A percentile compares a stretch with the other conserved stretches of the same genome.
Evolutionary conservation across 257 asterid species (phyloP).

Genomic region (Verbena officinalis): DNA sequence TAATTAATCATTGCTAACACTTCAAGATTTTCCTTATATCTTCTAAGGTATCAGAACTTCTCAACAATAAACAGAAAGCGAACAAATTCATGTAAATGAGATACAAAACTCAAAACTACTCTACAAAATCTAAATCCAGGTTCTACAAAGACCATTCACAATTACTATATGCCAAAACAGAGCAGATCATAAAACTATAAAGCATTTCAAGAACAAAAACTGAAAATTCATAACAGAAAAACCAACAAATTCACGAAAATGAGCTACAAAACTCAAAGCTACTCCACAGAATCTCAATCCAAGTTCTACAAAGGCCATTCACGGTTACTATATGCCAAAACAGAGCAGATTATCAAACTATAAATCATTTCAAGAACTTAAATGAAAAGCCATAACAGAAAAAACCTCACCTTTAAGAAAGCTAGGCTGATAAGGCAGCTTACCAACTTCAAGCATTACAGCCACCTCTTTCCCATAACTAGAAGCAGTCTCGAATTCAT

Average conservation of each 20-base stretch:
- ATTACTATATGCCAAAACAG: neutral
- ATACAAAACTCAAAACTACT: neutral
- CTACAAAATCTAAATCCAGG: neutral
- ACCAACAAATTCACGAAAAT: constrained; percentile 30
- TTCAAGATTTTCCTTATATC: neutral
- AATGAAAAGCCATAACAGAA: constrained; percentile 1
- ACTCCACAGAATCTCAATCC: neutral
- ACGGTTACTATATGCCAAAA: neutral
- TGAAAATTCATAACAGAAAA: constrained; percentile 12
- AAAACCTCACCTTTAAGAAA: constrained; percentile 65
- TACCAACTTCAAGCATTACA: constrained; percentile 91
- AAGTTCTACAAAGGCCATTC: neutral
- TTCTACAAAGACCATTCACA: constrained; percentile 1
- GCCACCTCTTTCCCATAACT: constrained; percentile 88
- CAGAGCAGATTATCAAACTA: neutral
- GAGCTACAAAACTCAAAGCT: neutral
- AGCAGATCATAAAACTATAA: neutral
- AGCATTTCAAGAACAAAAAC: constrained; percentile 12
- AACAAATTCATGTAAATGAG: constrained; percentile 8
- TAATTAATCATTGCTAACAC: neutral
- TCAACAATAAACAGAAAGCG: constrained; percentile 7
- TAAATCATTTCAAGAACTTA: constrained; percentile 4
- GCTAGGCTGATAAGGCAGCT: constrained; percentile 84
- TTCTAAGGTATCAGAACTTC: constrained; percentile 4
- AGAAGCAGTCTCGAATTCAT: constrained; percentile 86